Base-by-base conservation (phyloP, 179 eudicot species). In the Spergularia azorica region DNA sequence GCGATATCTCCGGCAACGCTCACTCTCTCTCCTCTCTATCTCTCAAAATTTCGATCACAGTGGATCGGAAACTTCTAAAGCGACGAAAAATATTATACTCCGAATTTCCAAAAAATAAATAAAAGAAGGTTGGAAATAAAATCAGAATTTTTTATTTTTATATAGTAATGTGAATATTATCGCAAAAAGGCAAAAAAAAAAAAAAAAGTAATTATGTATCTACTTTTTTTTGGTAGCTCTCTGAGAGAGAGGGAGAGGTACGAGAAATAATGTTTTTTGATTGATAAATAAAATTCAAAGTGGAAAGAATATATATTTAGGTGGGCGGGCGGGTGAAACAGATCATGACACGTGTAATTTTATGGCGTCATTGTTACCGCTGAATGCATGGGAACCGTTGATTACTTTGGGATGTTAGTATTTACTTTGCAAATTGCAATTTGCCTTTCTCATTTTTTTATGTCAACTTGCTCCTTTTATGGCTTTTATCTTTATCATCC, bases 281-380 rank as follows among this genome's bases (percentile, higher is more conserved):
- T 26, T 26, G 32, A 26, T 1, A 26, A 26, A 26, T 26, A 26
- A 26, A 26, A 26, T 26, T 62, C n/a, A 4, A 6, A 8, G 20
- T 9, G 16, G 9, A 9, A 21, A 26, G 3, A 32, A 11, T 38
- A 1, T 66, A 11, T 69, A 18, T 15, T 51, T 69, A 21, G 60
- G 21, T 20, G 17, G 7, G 71, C 9, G 32, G 39, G 32, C 41
- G n/a, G 50, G 41, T 41, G 71, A 3, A 12, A 4, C 10, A 20
- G 77, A 76, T 71, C 21, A 6, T 76, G 63, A 65, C 83, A 17
- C 74, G 78, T 81, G 71, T 54, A 3, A 67, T 61, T 52, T 60
- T 14, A 16, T 54, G 60, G 32, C 75, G 77, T 76, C 67, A 60
- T 38, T 43, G 62, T 36, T 67, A 72, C 70, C 80, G 80, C 38